Conservation (phyloP, 371 early-diverging fungal species). For the Mucor piriformis region DNA sequence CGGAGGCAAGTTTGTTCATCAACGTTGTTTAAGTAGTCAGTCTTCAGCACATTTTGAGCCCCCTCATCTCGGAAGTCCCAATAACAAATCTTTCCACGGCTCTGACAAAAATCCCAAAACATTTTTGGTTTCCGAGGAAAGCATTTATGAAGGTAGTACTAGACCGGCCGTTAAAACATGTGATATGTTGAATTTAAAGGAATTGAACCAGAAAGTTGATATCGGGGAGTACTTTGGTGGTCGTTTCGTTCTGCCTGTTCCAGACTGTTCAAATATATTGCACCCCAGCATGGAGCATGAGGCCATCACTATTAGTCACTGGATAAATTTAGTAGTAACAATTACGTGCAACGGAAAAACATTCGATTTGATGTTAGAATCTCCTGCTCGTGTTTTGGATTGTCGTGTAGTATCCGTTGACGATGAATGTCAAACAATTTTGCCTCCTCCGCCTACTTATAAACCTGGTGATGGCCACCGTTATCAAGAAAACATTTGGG, state of each 20-base stretch:
- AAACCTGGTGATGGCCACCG: slow-evolving; percentile 60
- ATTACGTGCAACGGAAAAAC: slow-evolving; percentile 27
- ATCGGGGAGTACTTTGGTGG: slow-evolving; percentile 43
- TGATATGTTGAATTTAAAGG: slow-evolving; percentile 30
- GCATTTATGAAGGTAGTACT: not conserved
- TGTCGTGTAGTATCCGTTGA: slow-evolving; percentile 47
- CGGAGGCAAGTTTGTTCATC: slow-evolving; percentile 4
- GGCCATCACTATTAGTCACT: slow-evolving; percentile 37
- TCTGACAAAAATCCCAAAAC: not conserved
- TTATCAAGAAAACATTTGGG: slow-evolving; percentile 4
- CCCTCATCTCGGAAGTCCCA: slow-evolving; percentile 7
- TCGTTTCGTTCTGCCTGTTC: slow-evolving; percentile 42
- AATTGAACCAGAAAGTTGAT: slow-evolving; percentile 33
- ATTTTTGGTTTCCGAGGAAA: not conserved
- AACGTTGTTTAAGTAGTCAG: not conserved
- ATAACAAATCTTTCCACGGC: not conserved
- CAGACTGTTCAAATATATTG: slow-evolving; percentile 32
- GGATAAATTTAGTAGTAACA: slow-evolving; percentile 30
- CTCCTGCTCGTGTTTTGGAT: slow-evolving; percentile 41
- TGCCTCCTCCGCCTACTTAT: slow-evolving; percentile 82
- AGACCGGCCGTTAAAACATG: not conserved
- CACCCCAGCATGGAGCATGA: slow-evolving; percentile 37
- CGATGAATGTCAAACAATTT: slow-evolving; percentile 72
- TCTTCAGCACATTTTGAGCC: slow-evolving; percentile 17
- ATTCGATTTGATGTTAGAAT: slow-evolving; percentile 31